Evolutionary conservation across 1,284 basidiomycete genomes (phyloP).

Genomic region (Apiotrichum gamsii): DNA sequence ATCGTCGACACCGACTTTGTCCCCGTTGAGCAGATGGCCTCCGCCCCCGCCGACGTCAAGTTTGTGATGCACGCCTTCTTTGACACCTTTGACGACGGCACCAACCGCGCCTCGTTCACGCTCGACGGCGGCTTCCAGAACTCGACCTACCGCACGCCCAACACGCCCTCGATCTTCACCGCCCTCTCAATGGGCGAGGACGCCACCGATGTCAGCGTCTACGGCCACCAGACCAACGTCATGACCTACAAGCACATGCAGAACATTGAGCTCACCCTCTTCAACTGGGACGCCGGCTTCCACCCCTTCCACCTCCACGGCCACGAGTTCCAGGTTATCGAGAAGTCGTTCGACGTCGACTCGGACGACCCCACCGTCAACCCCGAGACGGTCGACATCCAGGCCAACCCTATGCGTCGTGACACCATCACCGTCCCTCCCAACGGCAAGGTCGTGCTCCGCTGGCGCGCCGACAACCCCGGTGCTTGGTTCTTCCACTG

Average conservation of each 20-base stretch:
- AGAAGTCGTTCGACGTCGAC: slow-evolving; percentile 64
- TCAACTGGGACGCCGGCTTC: slow-evolving; percentile 61
- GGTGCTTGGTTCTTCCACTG: slow-evolving; percentile 52
- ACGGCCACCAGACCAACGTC: slow-evolving; percentile 64
- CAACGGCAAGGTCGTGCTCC: slow-evolving; percentile 46
- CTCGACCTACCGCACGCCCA: slow-evolving; percentile 47
- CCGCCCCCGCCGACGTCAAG: slow-evolving; percentile 41
- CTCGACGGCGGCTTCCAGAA: slow-evolving; percentile 19
- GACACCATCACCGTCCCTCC: slow-evolving; percentile 55
- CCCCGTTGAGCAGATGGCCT: slow-evolving; percentile 39
- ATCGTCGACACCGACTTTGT: slow-evolving; percentile 49
- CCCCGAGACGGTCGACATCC: slow-evolving; percentile 67
- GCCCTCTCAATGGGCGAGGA: slow-evolving; percentile 66
- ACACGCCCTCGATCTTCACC: slow-evolving; percentile 70
- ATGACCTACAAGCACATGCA: slow-evolving; percentile 68
- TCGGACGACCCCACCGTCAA: slow-evolving; percentile 72
- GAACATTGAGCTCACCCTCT: slow-evolving; percentile 71
- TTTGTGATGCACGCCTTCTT: slow-evolving; percentile 48
- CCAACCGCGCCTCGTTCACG: slow-evolving; percentile 49
- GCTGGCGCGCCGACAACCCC: slow-evolving; percentile 52
- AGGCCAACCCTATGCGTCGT: slow-evolving; percentile 75
- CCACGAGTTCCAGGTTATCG: slow-evolving; percentile 72
- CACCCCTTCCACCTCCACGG: slow-evolving; percentile 52
- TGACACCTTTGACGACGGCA: slow-evolving; percentile 49
- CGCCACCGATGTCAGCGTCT: slow-evolving; percentile 61